These are phyloP conservation scores for Aspergillus mulundensis DNA, from an alignment of 495 filamentous ascomycete genomes.

Conservation along the genomic window DNA sequence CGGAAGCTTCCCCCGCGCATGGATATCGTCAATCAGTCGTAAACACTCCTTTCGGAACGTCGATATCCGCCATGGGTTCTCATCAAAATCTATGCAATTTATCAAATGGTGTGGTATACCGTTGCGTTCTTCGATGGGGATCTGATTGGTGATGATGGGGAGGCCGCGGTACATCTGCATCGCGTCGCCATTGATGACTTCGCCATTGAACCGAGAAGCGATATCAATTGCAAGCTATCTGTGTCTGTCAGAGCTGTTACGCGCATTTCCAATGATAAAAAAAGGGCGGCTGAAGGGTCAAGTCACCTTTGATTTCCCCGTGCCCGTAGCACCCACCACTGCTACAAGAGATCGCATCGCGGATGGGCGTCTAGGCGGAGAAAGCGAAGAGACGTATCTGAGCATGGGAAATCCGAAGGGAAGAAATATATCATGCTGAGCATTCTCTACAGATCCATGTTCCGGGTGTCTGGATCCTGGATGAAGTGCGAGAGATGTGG, in stretches of 20 bases:
- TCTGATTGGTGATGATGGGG: slow-evolving; percentile 94
- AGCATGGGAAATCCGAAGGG: slow-evolving; percentile 8
- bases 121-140: slow-evolving; percentile 66
- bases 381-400: slow-evolving; percentile 10
- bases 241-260: slow-evolving; percentile 24
- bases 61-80: slow-evolving; percentile 78
- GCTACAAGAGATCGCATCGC: slow-evolving; percentile 65
- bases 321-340: slow-evolving; percentile 89
- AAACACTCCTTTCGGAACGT: slow-evolving; percentile 66
- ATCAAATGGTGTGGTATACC: slow-evolving; percentile 88
- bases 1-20: slow-evolving; percentile 69
- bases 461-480: neutral
- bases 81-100: slow-evolving; percentile 64
- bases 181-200: slow-evolving; percentile 98
- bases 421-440: slow-evolving; percentile 7
- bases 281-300: neutral
- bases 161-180: slow-evolving; percentile 96
- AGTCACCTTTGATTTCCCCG: slow-evolving; percentile 94
- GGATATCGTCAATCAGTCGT: slow-evolving; percentile 71
- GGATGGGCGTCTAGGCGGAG: slow-evolving; percentile 10
- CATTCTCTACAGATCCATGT: neutral
- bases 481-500: neutral
- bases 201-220: slow-evolving; percentile 78
- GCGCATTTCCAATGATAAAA: neutral
- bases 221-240: slow-evolving; percentile 88